Base-by-base conservation (phyloP, 1,284 basidiomycete genomes). In the Puccinia coronata region DNA sequence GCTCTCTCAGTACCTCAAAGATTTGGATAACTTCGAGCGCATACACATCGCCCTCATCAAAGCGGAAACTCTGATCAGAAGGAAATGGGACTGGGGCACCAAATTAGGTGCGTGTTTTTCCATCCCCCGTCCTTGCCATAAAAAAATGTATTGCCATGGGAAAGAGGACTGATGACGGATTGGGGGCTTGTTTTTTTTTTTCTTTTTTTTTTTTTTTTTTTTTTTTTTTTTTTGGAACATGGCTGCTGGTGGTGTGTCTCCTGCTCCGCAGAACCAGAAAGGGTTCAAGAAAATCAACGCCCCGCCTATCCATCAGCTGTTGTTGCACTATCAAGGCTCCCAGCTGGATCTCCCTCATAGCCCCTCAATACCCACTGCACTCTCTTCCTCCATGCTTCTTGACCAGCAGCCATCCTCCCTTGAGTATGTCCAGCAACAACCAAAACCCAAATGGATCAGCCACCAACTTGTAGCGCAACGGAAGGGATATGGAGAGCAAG, bases 51-150 rank as follows among this genome's bases (percentile, higher is more conserved):
- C 47, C 25, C 51, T 79, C n/a, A 71, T 41, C 12, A n/a, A 63
- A 8, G 63, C 65, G n/a, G 63, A 51, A 16, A 14, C 18, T 18
- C 55, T 79, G 77, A 79, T 79, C 55, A 28, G 77, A 28, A 55
- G 65, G 65, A 79, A 79, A 43, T 11, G n/a, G 18, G 20, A 43
- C 23, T 79, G 77, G 77, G 77, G 77, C 0, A 57, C 47, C 65
- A 67, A 79, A 36, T 47, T 79, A 41, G 18, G 77, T 79, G 28
- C n/a, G n/a, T n/a, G n/a, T n/a, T n/a, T n/a, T n/a, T n/a, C n/a
- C n/a, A n/a, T n/a, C n/a, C n/a, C n/a, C n/a, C n/a, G n/a, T n/a
- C n/a, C n/a, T n/a, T n/a, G n/a, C n/a, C n/a, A n/a, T n/a, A n/a
- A n/a, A n/a, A n/a, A n/a, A n/a, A n/a, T n/a, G 61, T 23, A 47